Evolutionary conservation across 768 basidiomycete species (phyloP).

Genomic region (Rhizopogon roseolus): DNA sequence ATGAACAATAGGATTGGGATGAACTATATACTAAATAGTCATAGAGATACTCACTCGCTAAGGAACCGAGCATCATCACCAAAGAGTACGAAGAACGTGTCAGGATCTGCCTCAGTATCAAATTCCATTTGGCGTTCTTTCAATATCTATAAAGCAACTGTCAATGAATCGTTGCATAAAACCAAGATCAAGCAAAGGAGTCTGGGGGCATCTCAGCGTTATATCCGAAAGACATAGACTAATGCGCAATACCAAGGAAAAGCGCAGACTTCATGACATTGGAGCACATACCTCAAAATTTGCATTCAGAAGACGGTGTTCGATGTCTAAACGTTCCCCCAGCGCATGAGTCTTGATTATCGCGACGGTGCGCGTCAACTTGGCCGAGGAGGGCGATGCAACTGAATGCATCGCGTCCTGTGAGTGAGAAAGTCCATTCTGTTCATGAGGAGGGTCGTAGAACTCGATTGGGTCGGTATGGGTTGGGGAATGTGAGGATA

Average conservation of each 20-base stretch:
- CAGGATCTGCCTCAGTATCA: constrained; percentile 77
- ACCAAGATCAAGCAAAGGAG: not conserved
- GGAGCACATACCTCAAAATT: constrained; percentile 65
- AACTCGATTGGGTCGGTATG: constrained; percentile 12
- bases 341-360: constrained; percentile 83
- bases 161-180: constrained; percentile 10
- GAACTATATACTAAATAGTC: not conserved
- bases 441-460: constrained; percentile 8
- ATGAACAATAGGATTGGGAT: not conserved
- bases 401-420: constrained; percentile 5
- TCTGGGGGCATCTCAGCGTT: constrained; percentile 3
- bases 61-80: constrained; percentile 72
- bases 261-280: not conserved
- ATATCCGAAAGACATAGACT: not conserved
- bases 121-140: constrained; percentile 91
- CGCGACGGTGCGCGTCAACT: constrained; percentile 62
- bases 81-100: constrained; percentile 74
- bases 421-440: not conserved
- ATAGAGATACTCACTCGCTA: constrained; percentile 56
- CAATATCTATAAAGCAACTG: constrained; percentile 50
- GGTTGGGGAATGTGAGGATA: constrained; percentile 9
- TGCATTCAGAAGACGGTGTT: constrained; percentile 72
- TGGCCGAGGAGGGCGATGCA: constrained; percentile 7
- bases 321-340: constrained; percentile 71
- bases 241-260: not conserved